Base-by-base conservation (phyloP, 2,329 filamentous ascomycete genomes). In the Curvularia sp. region DNA sequence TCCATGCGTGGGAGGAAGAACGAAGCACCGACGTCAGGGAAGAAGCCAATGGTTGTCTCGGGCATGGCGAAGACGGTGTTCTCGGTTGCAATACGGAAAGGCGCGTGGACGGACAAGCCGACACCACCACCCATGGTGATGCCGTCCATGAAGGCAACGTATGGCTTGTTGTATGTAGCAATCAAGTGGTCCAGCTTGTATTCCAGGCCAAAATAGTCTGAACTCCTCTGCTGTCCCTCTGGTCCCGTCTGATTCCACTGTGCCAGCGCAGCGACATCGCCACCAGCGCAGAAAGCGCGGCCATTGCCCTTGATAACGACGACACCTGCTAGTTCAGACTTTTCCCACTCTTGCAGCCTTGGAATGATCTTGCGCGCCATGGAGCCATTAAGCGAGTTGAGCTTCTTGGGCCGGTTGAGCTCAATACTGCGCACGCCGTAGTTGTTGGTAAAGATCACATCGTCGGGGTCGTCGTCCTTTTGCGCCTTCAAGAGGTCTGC, bases 61-160 rank as follows among this genome's bases (percentile, higher is more conserved):
- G 95, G 95, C 95, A 99, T 99, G 68, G 96, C 93, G 72, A 99
- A 98, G 48, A 96, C 81, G 5, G 95, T 99, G 74, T 89, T 90
- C 80, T 99, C 95, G 2, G 95, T 99, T 38, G 95, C 95, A 74
- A 99, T 96, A 60, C 95, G 86, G 84, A 99, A 94, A 3, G 95
- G 96, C 2, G 95, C 94, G 79, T 99, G 96, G 52, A 97, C 86
- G 77, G 91, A 96, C 56, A 99, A 85, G 6, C 95, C 95, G 53
- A 98, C 95, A 66, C 95, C 95, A 55, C 95, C 95, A 55, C 95
- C 95, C 95, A 99, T 99, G 52, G 96, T 99, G 77, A 97, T 91
- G 59, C 95, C 95, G 74, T 99, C 95, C 89, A 99, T 96, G 74
- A 98, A 90, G 31, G 95, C 91, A 52, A 99, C 87, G 74, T 95